phyloP scores from a whole-genome alignment of 2,329 filamentous ascomycete genomes.

The Pseudogymnoascus pannorum region DNA sequence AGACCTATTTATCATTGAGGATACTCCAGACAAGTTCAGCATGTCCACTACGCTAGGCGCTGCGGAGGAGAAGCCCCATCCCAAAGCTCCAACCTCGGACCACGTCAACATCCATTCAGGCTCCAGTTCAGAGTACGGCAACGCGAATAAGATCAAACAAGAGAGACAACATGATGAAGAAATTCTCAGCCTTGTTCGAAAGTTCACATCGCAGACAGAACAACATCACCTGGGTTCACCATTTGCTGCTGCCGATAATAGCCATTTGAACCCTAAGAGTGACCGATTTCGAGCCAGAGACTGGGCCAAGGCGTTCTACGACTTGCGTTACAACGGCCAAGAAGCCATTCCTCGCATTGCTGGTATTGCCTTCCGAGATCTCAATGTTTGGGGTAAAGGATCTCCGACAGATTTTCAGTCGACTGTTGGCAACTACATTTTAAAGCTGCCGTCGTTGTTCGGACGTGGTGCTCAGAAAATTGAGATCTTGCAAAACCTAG shows the following conservation, averaged over 20 bases:
- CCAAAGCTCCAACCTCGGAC: neutral
- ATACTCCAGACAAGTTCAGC: neutral
- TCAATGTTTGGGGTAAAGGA: slow-evolving; percentile 22
- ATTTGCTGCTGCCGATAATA: neutral
- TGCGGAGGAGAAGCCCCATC: neutral
- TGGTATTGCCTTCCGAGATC: slow-evolving; percentile 20
- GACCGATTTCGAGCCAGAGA: neutral
- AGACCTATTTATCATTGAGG: neutral
- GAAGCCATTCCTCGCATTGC: slow-evolving; percentile 16
- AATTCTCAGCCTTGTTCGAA: neutral
- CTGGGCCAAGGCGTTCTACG: slow-evolving; percentile 12
- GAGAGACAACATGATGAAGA: neutral
- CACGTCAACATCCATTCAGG: neutral
- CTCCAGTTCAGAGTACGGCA: neutral
- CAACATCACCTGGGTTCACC: neutral
- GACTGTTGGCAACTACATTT: slow-evolving; percentile 20
- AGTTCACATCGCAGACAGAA: neutral
- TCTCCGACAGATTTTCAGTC: slow-evolving; percentile 24
- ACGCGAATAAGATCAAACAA: neutral
- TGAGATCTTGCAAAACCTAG: slow-evolving; percentile 61
- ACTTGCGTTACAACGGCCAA: slow-evolving; percentile 1
- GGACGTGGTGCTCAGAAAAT: slow-evolving; percentile 29
- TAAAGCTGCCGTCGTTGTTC: slow-evolving; percentile 2
- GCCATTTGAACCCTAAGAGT: neutral
- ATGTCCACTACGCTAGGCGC: neutral